Evolutionary conservation across 768 basidiomycete species (phyloP), one percentile per base, ranked within the genome.

Genomic region (Hebeloma cylindrosporum): DNA sequence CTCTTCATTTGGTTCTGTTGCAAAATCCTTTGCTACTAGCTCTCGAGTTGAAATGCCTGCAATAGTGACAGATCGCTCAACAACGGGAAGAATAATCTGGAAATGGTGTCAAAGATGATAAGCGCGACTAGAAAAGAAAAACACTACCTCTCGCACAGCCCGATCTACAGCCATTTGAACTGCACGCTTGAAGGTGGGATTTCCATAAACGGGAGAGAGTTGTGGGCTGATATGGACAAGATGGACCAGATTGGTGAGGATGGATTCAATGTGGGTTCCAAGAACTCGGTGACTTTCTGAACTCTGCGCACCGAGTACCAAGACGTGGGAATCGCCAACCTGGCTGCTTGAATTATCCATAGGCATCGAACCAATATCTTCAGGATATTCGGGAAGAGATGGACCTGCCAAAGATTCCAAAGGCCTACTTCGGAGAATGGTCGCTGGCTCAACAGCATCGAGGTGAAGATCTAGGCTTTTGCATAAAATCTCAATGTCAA

Each of bases 401-500:
- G 86, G 80, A 2, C 78, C 79, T 1, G 73, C 68, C 32, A 77
- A 61, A 5, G 79, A 69, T 47, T 83, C 83, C 7, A 83, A 60
- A 14, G 88, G 85, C 1, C 93, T 77, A 52, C 77, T 90, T 47
- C 91, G 82, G 16, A 99, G 72, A 39, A 94, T 77, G 4, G 78
- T 84, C 4, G 93, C 85, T 2, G 88, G 85, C 60, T 95, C 90
- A 34, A 97, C 74, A 5, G 82, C 64, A 59, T 88, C 89, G 21
- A 97, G 77, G 56, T 93, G 85, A 53, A 99, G 80, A 21, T 91
- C 84, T 23, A 99, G 80, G 23, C 81, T 80, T 64, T 93, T 94
- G 77, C 95, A 98, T 14, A 98, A 71, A 28, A 97, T 85, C 66
- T 99, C 96, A 43, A 99, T 98, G 68, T 98, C 96, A 60, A 99